A percentile compares a stretch with the other conserved stretches of the same genome.
Evolutionary conservation across 495 filamentous ascomycete genomes (phyloP).

Genomic region (Darksidea phi): DNA sequence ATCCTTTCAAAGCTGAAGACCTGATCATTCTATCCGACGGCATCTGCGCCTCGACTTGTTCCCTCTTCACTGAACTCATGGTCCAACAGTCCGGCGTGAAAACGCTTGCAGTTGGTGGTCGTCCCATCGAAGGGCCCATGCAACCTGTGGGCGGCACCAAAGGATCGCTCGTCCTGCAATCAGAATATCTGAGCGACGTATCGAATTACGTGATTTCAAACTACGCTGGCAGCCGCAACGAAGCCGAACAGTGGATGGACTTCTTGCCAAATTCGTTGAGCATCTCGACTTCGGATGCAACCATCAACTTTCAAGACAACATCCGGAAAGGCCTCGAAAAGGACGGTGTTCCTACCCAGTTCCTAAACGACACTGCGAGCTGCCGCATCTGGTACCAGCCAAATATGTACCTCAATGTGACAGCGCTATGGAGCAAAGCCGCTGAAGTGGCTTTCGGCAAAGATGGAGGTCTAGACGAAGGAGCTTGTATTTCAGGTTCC

Average conservation of each 20-base stretch:
- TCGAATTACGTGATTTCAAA: slow-evolving; percentile 14
- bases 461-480: slow-evolving; percentile 22
- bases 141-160: slow-evolving; percentile 40
- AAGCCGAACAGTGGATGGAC: slow-evolving; percentile 17
- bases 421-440: slow-evolving; percentile 20
- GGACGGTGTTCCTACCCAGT: slow-evolving; percentile 30
- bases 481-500: slow-evolving; percentile 18
- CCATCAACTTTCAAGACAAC: slow-evolving; percentile 35
- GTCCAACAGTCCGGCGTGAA: slow-evolving; percentile 49
- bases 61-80: slow-evolving; percentile 56
- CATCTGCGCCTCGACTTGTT: slow-evolving; percentile 53
- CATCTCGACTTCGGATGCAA: slow-evolving; percentile 23
- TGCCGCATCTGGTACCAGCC: slow-evolving; percentile 32
- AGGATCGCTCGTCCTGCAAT: slow-evolving; percentile 32
- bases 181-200: slow-evolving; percentile 21
- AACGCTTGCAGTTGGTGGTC: slow-evolving; percentile 53
- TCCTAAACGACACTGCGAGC: slow-evolving; percentile 32
- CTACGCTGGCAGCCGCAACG: slow-evolving; percentile 11
- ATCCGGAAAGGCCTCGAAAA: slow-evolving; percentile 31
- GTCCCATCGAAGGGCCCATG: slow-evolving; percentile 42
- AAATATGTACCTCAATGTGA: slow-evolving; percentile 26
- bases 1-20: slow-evolving; percentile 33
- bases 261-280: slow-evolving; percentile 18
- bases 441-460: slow-evolving; percentile 28
- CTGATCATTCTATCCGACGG: slow-evolving; percentile 49